These are phyloP conservation scores for Hericium erinaceus DNA, from an alignment of 768 basidiomycete genomes.

Conservation along the genomic window DNA sequence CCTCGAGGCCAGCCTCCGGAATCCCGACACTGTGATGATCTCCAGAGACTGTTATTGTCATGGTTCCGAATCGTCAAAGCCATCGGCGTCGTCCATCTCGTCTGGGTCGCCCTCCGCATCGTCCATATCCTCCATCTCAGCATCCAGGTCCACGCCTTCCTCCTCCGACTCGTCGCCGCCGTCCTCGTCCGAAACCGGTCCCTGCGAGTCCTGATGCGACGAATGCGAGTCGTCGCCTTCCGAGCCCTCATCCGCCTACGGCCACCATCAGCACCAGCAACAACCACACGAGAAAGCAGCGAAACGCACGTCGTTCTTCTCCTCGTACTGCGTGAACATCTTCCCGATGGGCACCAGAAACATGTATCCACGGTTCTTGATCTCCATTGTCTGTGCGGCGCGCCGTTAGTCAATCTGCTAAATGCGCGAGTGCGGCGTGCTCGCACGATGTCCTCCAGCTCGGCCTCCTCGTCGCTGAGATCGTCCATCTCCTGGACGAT, in stretches of 20 bases:
- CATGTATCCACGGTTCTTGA: slow-evolving; percentile 57
- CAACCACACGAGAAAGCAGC: not conserved
- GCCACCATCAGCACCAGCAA: slow-evolving; percentile 17
- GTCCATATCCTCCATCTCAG: slow-evolving; percentile 50
- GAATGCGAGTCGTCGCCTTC: slow-evolving; percentile 32
- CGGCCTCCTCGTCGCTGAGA: slow-evolving; percentile 75
- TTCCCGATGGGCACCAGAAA: slow-evolving; percentile 71
- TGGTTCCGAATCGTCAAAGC: slow-evolving; percentile 3
- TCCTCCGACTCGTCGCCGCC: slow-evolving; percentile 19
- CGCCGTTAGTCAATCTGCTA: no score
- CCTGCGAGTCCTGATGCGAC: slow-evolving; percentile 27
- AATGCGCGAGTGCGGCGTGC: not conserved
- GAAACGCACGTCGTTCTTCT: slow-evolving; percentile 70
- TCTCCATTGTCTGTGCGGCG: slow-evolving; percentile 37
- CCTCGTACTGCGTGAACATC: slow-evolving; percentile 65
- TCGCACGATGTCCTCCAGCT: slow-evolving; percentile 67
- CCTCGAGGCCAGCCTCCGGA: not conserved
- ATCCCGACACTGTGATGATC: not conserved
- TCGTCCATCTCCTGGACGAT: slow-evolving; percentile 73
- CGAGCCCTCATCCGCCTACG: slow-evolving; percentile 28
- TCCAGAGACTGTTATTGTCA: not conserved
- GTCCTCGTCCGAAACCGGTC: slow-evolving; percentile 22
- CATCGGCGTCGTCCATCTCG: slow-evolving; percentile 22
- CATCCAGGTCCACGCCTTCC: slow-evolving; percentile 49
- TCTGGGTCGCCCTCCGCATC: slow-evolving; percentile 37